Conservation (phyloP, 2,329 filamentous ascomycete species). For the Septoria linicola region DNA sequence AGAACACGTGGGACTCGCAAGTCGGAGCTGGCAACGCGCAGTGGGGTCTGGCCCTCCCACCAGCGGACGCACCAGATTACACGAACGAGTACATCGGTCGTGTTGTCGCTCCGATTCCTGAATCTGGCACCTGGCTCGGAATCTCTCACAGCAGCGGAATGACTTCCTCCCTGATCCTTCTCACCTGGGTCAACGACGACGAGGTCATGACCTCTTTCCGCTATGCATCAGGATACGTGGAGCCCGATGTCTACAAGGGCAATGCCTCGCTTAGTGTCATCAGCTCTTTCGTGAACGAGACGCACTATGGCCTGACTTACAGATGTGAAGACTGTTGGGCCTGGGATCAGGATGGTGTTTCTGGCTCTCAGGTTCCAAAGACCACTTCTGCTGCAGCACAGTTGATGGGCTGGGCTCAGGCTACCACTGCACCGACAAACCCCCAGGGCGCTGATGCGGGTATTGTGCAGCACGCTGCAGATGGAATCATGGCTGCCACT, state of each 20-base stretch:
- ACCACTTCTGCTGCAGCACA: slow-evolving; percentile 36
- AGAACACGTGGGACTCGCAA: slow-evolving; percentile 46
- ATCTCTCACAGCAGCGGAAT: slow-evolving; percentile 58
- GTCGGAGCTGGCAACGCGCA: slow-evolving; percentile 49
- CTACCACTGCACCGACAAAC: slow-evolving; percentile 29
- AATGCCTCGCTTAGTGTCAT: slow-evolving; percentile 62
- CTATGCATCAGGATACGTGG: slow-evolving; percentile 58
- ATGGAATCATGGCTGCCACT: slow-evolving; percentile 53
- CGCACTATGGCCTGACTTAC: slow-evolving; percentile 63
- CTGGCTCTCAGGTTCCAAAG: slow-evolving; percentile 40
- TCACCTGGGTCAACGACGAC: slow-evolving; percentile 57
- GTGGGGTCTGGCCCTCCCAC: slow-evolving; percentile 56
- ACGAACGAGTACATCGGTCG: slow-evolving; percentile 61
- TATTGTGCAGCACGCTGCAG: slow-evolving; percentile 57
- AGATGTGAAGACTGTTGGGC: slow-evolving; percentile 56
- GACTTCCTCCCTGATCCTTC: slow-evolving; percentile 58
- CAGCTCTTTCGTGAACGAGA: slow-evolving; percentile 57
- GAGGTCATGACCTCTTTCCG: slow-evolving; percentile 59
- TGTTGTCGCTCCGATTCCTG: slow-evolving; percentile 48
- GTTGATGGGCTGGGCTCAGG: slow-evolving; percentile 35
- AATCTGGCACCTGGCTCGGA: slow-evolving; percentile 57
- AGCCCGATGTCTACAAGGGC: slow-evolving; percentile 60
- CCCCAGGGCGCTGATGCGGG: slow-evolving; percentile 44
- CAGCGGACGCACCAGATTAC: slow-evolving; percentile 41
- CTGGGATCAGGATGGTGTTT: slow-evolving; percentile 46